These are phyloP conservation scores for Akanthomyces uredinophilus DNA, from an alignment of 2,329 filamentous ascomycete species.

Conservation along the genomic window DNA sequence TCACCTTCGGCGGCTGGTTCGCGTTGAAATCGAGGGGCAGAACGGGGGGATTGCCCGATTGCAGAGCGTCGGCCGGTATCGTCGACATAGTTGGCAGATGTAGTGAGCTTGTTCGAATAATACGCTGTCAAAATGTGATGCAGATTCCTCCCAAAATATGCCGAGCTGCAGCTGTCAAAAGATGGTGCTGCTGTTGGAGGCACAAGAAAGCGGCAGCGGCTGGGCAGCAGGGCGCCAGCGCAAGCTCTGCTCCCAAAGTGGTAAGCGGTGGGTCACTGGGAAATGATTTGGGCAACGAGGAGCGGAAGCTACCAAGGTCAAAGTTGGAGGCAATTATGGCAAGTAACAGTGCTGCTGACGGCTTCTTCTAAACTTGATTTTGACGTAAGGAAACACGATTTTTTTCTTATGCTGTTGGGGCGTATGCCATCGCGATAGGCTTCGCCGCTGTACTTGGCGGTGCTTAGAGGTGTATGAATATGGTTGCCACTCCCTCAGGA, in stretches of 20 bases:
- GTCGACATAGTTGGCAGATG: conserved; percentile 63
- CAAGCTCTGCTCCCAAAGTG: conserved; percentile 11
- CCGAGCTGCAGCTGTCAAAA: conserved; percentile 7
- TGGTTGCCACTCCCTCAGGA: background rate
- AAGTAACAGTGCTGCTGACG: background rate
- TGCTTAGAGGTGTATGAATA: background rate
- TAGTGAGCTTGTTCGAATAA: background rate
- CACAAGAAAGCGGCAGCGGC: conserved; percentile 8
- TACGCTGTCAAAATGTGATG: background rate
- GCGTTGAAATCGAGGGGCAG: conserved; percentile 79
- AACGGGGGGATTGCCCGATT: conserved; percentile 73
- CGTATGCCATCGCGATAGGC: background rate
- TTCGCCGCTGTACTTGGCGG: background rate
- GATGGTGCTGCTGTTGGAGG: conserved; percentile 3
- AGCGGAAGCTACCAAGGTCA: too few species aligned
- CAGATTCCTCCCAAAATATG: background rate
- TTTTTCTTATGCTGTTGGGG: background rate
- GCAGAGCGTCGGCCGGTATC: conserved; percentile 67
- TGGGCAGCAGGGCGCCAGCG: conserved; percentile 1
- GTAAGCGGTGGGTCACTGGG: conserved; percentile 17
- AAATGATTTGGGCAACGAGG: background rate
- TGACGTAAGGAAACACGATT: background rate
- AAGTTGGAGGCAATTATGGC: background rate
- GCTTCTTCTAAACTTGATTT: too few species aligned
- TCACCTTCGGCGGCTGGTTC: conserved; percentile 84